phyloP scores from a whole-genome alignment of 805 yeast species.

The Ogataea neopini region DNA sequence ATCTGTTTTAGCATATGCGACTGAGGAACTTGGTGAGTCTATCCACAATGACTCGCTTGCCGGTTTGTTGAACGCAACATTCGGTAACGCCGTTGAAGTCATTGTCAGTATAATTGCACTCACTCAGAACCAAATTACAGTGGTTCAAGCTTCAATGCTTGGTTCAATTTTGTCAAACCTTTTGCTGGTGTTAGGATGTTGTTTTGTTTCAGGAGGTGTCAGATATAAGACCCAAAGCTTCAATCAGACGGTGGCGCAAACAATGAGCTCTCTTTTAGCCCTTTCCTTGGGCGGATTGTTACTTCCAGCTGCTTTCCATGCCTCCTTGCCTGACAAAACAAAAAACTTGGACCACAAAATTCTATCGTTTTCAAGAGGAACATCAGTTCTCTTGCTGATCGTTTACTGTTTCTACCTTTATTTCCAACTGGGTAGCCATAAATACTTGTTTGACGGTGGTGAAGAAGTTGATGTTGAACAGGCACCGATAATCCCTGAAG shows the following conservation, averaged over 20 bases:
- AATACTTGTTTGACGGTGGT: constrained; percentile 55
- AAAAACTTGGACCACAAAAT: constrained; percentile 42
- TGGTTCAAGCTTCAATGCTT: constrained; percentile 96
- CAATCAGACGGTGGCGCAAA: constrained; percentile 96
- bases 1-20: constrained; percentile 83
- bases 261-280: constrained; percentile 93
- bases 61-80: constrained; percentile 92
- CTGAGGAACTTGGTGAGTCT: constrained; percentile 85
- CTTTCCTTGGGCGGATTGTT: constrained; percentile 85
- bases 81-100: constrained; percentile 96
- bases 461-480: constrained; percentile 31
- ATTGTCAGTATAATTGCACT: constrained; percentile 93
- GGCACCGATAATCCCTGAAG: background rate
- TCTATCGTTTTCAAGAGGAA: constrained; percentile 78
- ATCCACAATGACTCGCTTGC: constrained; percentile 88
- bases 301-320: constrained; percentile 95
- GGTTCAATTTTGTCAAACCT: constrained; percentile 91
- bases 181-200: constrained; percentile 89
- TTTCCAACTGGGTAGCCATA: constrained; percentile 90
- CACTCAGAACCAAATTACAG: constrained; percentile 79
- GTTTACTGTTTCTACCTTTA: constrained; percentile 77
- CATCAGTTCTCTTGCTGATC: constrained; percentile 72
- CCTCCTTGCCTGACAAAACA: constrained; percentile 55
- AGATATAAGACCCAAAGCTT: constrained; percentile 83
- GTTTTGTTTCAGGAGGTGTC: constrained; percentile 91